phyloP scores from a whole-genome alignment of 208 protist genomes.

The Leishmania braziliensis region DNA sequence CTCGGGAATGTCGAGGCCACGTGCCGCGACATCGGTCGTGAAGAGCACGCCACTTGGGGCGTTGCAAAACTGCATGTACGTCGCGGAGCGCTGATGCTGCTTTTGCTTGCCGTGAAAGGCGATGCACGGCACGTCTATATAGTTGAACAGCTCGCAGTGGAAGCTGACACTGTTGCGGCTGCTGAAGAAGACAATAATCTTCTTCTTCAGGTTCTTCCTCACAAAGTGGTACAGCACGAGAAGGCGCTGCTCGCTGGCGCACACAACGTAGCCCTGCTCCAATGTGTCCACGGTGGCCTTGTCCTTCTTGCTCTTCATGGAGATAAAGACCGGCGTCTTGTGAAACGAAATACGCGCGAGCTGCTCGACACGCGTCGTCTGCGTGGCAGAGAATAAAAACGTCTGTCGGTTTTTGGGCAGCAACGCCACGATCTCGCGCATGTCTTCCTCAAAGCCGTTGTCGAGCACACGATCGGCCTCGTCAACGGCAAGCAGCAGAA shows the following conservation, averaged over 20 bases:
- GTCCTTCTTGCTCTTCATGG: slow-evolving; percentile 93
- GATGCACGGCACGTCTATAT: slow-evolving; percentile 99
- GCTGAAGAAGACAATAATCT: slow-evolving; percentile 99
- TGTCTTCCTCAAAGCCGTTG: slow-evolving; percentile 98
- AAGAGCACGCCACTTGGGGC: slow-evolving; percentile 98
- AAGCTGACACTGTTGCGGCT: slow-evolving; percentile 98
- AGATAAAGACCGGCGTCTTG: slow-evolving; percentile 95
- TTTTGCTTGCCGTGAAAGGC: slow-evolving; percentile 99
- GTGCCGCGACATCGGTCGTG: slow-evolving; percentile 99
- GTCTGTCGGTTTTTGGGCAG: slow-evolving; percentile 97
- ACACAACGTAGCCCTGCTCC: slow-evolving; percentile 98
- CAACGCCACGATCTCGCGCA: slow-evolving; percentile 98
- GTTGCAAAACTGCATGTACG: slow-evolving; percentile 99
- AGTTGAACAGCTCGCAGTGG: slow-evolving; percentile 99
- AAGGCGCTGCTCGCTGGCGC: slow-evolving; percentile 95
- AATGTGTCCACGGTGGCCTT: slow-evolving; percentile 94
- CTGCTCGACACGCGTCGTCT: slow-evolving; percentile 98
- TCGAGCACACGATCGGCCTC: slow-evolving; percentile 99
- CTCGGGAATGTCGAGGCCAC: slow-evolving; percentile 98
- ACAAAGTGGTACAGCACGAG: slow-evolving; percentile 99
- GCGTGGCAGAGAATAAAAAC: slow-evolving; percentile 99
- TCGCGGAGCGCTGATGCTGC: slow-evolving; percentile 98
- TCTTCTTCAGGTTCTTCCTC: slow-evolving; percentile 98
- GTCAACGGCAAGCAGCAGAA: slow-evolving; percentile 98
- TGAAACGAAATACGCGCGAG: slow-evolving; percentile 96